Evolutionary conservation across 1,139 yeast genomes (phyloP).

Genomic region (Taiozyma sp.): DNA sequence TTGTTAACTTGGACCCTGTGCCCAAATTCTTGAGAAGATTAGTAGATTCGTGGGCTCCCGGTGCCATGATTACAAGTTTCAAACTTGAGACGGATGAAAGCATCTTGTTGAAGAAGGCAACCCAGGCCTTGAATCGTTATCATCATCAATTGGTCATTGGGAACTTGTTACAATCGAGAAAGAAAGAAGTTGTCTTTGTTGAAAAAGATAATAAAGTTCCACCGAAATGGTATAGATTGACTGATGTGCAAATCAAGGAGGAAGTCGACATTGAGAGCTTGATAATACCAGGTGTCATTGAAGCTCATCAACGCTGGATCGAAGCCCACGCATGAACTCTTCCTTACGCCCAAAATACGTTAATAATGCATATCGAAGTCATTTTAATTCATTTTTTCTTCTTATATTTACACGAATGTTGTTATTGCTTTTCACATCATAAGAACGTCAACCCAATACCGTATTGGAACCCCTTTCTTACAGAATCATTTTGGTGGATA

Average conservation of each 20-base stretch:
- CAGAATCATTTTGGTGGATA: slow-evolving; percentile 56
- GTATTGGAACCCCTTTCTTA: slow-evolving; percentile 85
- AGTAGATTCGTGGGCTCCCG: slow-evolving; percentile 93
- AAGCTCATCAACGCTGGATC: slow-evolving; percentile 61
- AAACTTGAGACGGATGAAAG: slow-evolving; percentile 84
- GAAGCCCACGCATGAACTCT: background rate
- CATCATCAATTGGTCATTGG: slow-evolving; percentile 95
- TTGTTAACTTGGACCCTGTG: slow-evolving; percentile 88
- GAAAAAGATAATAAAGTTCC: slow-evolving; percentile 37
- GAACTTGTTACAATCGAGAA: slow-evolving; percentile 83
- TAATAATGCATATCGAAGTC: background rate
- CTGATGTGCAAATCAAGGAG: slow-evolving; percentile 34
- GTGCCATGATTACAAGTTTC: slow-evolving; percentile 91
- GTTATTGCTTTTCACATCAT: slow-evolving; percentile 26
- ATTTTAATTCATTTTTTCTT: background rate
- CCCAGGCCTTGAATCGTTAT: slow-evolving; percentile 73
- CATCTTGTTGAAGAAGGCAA: slow-evolving; percentile 70
- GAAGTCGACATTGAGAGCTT: slow-evolving; percentile 61
- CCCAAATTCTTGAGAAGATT: slow-evolving; percentile 87
- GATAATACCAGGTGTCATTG: slow-evolving; percentile 71
- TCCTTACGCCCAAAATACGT: background rate
- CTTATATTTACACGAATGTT: background rate
- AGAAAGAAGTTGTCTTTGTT: slow-evolving; percentile 84
- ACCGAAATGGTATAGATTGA: slow-evolving; percentile 46
- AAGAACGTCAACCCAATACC: slow-evolving; percentile 87